A percentile compares a stretch with the other conserved stretches of the same genome.
These are phyloP conservation scores for Hypoxylon fragiforme DNA, from an alignment of 495 filamentous ascomycete genomes.

Conservation along the genomic window DNA sequence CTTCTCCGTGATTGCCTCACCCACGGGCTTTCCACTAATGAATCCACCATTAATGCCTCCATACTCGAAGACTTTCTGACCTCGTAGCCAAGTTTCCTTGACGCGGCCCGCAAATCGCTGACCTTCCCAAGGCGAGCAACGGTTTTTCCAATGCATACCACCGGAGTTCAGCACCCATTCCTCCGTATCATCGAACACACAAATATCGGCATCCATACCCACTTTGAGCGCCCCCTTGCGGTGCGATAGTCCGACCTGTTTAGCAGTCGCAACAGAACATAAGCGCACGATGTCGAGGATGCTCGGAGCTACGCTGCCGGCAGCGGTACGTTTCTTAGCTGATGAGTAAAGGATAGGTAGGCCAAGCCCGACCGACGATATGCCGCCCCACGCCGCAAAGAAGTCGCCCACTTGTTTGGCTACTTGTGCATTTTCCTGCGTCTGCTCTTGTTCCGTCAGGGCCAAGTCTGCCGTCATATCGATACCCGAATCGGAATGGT, in stretches of 20 bases:
- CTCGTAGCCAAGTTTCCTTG: conserved; percentile 87
- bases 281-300: conserved; percentile 79
- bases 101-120: conserved; percentile 78
- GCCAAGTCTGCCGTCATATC: conserved; percentile 44
- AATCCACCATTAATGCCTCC: conserved; percentile 47
- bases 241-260: conserved; percentile 84
- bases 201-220: conserved; percentile 90
- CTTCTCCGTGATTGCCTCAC: conserved; percentile 49
- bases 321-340: conserved; percentile 57
- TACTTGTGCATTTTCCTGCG: neutral
- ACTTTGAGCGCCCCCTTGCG: conserved; percentile 80
- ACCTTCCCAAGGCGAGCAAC: conserved; percentile 91
- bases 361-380: conserved; percentile 90
- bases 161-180: conserved; percentile 67
- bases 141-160: conserved; percentile 92
- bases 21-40: conserved; percentile 42
- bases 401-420: conserved; percentile 68
- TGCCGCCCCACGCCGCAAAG: conserved; percentile 94
- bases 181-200: conserved; percentile 84
- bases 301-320: conserved; percentile 45
- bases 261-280: conserved; percentile 85
- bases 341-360: conserved; percentile 90
- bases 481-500: conserved; percentile 50
- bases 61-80: conserved; percentile 69
- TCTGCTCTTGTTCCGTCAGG: neutral